Evolutionary conservation across 345 rosid species (phyloP), one percentile per base, ranked within the genome.

Genomic region (Draba incana): DNA sequence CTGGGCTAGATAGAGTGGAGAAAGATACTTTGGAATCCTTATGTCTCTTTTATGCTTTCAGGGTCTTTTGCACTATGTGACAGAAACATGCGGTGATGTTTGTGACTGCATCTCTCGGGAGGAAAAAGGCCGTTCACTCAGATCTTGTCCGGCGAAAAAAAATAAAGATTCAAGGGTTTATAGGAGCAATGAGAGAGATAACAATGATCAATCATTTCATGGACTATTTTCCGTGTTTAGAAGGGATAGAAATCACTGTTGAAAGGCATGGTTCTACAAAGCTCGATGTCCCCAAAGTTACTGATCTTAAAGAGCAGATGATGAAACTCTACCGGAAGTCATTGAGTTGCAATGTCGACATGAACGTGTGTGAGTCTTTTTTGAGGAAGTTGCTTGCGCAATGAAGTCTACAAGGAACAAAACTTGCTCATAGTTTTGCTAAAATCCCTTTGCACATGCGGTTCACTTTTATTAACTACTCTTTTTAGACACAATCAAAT

Each of bases 31-130:
- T 12, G 41, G 39, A 6, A 16, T 14, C 4, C 10, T 20, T 2
- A 37, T 35, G 61, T 56, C 14, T 38, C 46, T 2, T 23, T 20
- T 11, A 23, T 38, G 11, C 1, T 20, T 59, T n/a, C 38, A 60
- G 51, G 64, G 51, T 42, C 64, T 60, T 7, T 27, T 60, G 5
- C 52, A 60, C 65, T 0, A 27, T 60, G 50, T 12, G 9, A 60
- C 39, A 28, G 51, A 60, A 27, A 28, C 30, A 44, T 60, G 52
- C 10, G 65, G 52, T 11, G 65, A 60, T 60, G 50, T 50, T 60
- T 60, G 65, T 60, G 41, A 27, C 51, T 44, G 65, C 14, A n/a
- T 44, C n/a, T 27, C n/a, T 11, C 47, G 33, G 27, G 47, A 57
- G 16, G 11, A 23, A 0, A 39, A 60, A n/a, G 52, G 39, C 12